Conservation (phyloP, 208 protist genomes). For the Leishmania mexicana region DNA sequence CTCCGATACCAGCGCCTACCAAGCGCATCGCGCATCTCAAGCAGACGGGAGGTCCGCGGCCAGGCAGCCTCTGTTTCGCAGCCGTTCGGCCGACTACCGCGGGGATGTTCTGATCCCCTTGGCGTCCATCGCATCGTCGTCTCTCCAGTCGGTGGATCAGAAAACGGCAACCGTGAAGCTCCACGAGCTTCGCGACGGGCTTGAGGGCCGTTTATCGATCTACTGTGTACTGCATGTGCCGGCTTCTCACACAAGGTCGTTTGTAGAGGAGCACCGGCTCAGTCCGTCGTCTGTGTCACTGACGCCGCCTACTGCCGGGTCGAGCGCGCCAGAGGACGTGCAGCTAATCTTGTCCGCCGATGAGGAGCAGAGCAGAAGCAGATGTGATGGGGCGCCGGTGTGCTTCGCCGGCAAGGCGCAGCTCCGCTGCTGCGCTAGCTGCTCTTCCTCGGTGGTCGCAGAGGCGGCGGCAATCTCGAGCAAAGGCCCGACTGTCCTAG, state of each 20-base stretch:
- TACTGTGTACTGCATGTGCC: conserved; percentile 52
- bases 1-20: not conserved
- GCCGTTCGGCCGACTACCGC: conserved; percentile 24
- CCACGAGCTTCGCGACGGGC: conserved; percentile 19
- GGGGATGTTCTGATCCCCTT: conserved; percentile 33
- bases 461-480: not conserved
- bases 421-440: conserved; percentile 7
- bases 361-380: not conserved
- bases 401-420: not conserved
- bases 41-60: not conserved
- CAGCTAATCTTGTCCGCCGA: not conserved
- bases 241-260: not conserved
- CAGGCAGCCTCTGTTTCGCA: conserved; percentile 15
- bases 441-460: conserved; percentile 6
- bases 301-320: not conserved
- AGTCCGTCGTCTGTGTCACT: not conserved
- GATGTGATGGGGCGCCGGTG: not conserved
- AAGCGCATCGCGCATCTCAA: not conserved
- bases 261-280: conserved; percentile 18
- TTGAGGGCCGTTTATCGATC: conserved; percentile 48
- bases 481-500: not conserved
- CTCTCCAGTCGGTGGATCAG: not conserved
- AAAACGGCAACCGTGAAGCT: not conserved
- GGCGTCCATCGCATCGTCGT: not conserved
- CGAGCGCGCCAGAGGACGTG: not conserved